Evolutionary conservation across 306 rosid genomes (phyloP), one percentile per base, ranked within the genome.

Genomic region (Senna siamea): DNA sequence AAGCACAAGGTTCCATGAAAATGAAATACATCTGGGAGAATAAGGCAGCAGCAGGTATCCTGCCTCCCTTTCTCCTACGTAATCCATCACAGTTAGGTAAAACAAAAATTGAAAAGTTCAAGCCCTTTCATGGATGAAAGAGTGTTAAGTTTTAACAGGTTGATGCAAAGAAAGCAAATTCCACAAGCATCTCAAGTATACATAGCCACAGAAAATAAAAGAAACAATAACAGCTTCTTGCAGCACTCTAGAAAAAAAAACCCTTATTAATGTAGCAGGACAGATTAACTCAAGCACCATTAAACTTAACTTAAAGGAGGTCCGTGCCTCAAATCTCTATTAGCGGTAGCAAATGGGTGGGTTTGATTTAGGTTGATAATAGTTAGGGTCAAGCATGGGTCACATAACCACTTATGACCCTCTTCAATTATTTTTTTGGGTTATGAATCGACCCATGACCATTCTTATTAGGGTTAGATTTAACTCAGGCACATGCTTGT

Each of bases 41-140:
- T 41, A 19, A n/a, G 52, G 67, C 69, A 66, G 54, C 10, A 47
- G 44, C 15, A 4, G 12, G 26, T 67, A 75, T 47, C 50, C 60
- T 15, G 70, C 19, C 75, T 61, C 67, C 19, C 41, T 53, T 22
- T 22, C 62, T 32, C 65, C 38, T 14, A 14, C 17, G 53, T 72
- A 65, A 76, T 41, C 74, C 50, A 54, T 30, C 50, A 5, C 6
- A 13, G 3, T 37, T 9, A 46, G 43, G 34, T 6, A 50, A 69
- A 75, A 59, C 51, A 47, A 61, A 37, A 47, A 43, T 64, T 61
- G 55, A 28, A 19, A 26, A 47, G 50, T 52, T 18, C 19, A 18
- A 51, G 12, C 13, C 54, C 37, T 22, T 50, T 48, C 35, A 23
- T 35, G 7, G 32, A 57, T 48, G 22, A 58, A 58, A 26, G 43